These are phyloP conservation scores for Aulographum hederae DNA, from an alignment of 2,329 filamentous ascomycete species.

Conservation along the genomic window DNA sequence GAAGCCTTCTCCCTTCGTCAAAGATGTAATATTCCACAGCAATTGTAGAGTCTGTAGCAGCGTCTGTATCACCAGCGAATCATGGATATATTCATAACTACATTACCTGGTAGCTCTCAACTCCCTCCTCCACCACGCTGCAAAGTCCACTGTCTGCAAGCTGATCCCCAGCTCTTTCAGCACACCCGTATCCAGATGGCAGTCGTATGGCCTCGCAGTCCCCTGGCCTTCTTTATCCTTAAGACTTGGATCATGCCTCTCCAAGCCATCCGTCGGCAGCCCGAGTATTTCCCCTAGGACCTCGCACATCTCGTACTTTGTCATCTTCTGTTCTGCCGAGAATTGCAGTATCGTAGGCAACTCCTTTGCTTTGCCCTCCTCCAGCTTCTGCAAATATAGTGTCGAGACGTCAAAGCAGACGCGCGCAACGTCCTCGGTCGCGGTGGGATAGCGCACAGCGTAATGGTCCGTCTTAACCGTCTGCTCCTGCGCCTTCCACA, in stretches of 20 bases:
- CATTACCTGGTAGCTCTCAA: no score
- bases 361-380: slow-evolving; percentile 13
- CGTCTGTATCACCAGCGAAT: no score
- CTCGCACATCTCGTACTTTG: slow-evolving; percentile 79
- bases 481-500: slow-evolving; percentile 53
- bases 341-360: slow-evolving; percentile 66
- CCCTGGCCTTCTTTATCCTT: slow-evolving; percentile 53
- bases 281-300: slow-evolving; percentile 64
- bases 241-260: slow-evolving; percentile 35
- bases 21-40: no score
- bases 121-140: slow-evolving; percentile 80
- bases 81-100: no score
- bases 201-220: slow-evolving; percentile 72
- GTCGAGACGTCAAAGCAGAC: slow-evolving; percentile 57
- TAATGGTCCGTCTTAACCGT: slow-evolving; percentile 71
- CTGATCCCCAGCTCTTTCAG: slow-evolving; percentile 58
- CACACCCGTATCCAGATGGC: slow-evolving; percentile 61
- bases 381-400: slow-evolving; percentile 37
- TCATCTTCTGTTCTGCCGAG: slow-evolving; percentile 68
- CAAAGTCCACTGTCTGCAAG: slow-evolving; percentile 57
- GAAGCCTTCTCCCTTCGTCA: no score
- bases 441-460: slow-evolving; percentile 69
- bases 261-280: slow-evolving; percentile 48
- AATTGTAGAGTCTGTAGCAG: no score
- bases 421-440: slow-evolving; percentile 70